These are phyloP conservation scores for Trichoderma cornu-damae DNA, from an alignment of 2,329 filamentous ascomycete species.

Conservation along the genomic window DNA sequence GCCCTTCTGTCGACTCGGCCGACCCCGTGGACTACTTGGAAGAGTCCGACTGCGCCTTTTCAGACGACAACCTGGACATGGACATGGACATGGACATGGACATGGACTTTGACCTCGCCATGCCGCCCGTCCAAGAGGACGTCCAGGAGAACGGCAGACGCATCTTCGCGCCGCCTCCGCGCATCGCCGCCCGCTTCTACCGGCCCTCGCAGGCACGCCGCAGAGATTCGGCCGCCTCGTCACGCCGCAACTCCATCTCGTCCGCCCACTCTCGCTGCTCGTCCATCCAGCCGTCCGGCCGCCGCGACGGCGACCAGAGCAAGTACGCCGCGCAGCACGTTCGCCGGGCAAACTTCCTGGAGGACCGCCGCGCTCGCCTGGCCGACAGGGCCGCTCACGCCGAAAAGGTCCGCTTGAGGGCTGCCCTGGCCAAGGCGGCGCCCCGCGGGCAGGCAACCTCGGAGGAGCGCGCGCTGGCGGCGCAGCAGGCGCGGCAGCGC, in stretches of 20 bases:
- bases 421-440: conserved; percentile 66
- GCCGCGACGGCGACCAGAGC: conserved; percentile 56
- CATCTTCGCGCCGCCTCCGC: conserved; percentile 61
- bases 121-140: conserved; percentile 37
- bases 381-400: conserved; percentile 77
- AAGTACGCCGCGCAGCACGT: conserved; percentile 74
- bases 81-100: conserved; percentile 31
- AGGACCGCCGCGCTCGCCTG: conserved; percentile 72
- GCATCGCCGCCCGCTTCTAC: conserved; percentile 75
- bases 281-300: conserved; percentile 46
- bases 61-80: conserved; percentile 24
- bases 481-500: conserved; percentile 71
- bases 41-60: conserved; percentile 28
- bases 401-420: conserved; percentile 73
- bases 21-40: conserved; percentile 40
- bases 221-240: conserved; percentile 71
- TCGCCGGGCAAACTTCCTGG: conserved; percentile 73
- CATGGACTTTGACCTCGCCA: conserved; percentile 35
- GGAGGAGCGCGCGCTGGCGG: conserved; percentile 72
- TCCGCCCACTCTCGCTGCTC: conserved; percentile 69
- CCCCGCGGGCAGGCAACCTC: conserved; percentile 60
- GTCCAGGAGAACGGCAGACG: conserved; percentile 33
- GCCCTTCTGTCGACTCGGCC: conserved; percentile 38
- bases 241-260: conserved; percentile 73
- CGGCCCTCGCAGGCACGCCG: conserved; percentile 60